A percentile compares a stretch with the other conserved stretches of the same genome.
Evolutionary conservation across 2,329 filamentous ascomycete genomes (phyloP).

Genomic region (Aspergillus brunneoviolaceus): DNA sequence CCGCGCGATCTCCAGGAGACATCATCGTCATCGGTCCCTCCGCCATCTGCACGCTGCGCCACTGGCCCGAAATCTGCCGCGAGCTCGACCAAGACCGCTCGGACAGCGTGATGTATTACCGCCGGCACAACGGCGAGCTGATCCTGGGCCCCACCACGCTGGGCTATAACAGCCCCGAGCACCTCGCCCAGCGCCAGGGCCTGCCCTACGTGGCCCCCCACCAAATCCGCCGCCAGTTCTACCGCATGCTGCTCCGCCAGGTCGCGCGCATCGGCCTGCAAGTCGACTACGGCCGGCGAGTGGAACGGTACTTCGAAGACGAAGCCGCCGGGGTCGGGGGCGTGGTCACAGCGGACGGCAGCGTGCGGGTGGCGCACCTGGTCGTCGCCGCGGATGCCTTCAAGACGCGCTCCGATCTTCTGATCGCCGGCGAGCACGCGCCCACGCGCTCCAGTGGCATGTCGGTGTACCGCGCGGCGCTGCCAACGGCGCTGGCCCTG

Average conservation of each 20-base stretch:
- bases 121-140: conserved; percentile 4
- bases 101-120: not conserved
- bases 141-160: conserved; percentile 11
- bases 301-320: conserved; percentile 28
- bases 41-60: conserved; percentile 12
- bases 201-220: conserved; percentile 9
- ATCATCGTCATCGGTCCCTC: conserved; percentile 14
- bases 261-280: conserved; percentile 26
- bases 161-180: conserved; percentile 13
- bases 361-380: conserved; percentile 6
- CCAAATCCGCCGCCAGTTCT: conserved; percentile 16
- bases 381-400: conserved; percentile 11
- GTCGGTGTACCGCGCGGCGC: conserved; percentile 16
- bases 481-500: conserved; percentile 18
- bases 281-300: conserved; percentile 30
- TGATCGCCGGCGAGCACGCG: conserved; percentile 4
- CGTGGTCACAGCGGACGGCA: not conserved
- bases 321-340: not conserved
- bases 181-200: conserved; percentile 9
- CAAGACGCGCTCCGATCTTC: conserved; percentile 5
- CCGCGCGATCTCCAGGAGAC: not conserved
- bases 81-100: conserved; percentile 6
- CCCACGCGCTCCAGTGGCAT: conserved; percentile 13
- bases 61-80: conserved; percentile 16
- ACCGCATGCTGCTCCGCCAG: conserved; percentile 24